phyloP scores from a whole-genome alignment of 257 asterid genomes.

The Ilex aquifolium region DNA sequence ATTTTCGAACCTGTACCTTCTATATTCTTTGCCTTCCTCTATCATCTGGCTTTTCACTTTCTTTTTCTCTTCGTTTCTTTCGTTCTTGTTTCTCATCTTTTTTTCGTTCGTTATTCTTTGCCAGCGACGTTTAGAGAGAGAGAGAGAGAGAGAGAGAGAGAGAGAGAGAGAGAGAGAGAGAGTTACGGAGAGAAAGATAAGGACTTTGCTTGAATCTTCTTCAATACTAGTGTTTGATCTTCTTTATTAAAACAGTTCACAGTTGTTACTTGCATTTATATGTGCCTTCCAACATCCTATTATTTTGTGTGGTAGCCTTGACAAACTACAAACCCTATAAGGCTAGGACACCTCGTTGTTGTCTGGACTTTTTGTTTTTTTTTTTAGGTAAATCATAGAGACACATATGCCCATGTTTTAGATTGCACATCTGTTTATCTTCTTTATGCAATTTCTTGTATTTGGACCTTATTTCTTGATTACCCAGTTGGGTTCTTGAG shows the following conservation, averaged over 20 bases:
- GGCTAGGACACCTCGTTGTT: no score
- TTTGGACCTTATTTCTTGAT: constrained; percentile 3
- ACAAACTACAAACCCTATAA: no score
- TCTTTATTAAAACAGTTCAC: no score
- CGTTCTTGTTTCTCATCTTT: neutral
- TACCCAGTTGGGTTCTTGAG: constrained; percentile 1
- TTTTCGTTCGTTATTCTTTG: constrained; percentile 6
- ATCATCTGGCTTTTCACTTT: neutral
- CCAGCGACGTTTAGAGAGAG: constrained; percentile 5
- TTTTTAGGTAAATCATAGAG: no score
- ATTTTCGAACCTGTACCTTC: constrained; percentile 16
- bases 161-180: neutral
- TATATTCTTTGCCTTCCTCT: neutral
- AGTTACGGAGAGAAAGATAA: neutral
- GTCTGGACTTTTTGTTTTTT: no score
- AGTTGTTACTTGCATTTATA: no score
- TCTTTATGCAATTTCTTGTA: neutral
- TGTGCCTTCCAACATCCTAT: no score
- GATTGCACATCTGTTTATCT: neutral
- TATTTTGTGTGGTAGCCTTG: no score
- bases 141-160: neutral
- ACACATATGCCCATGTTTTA: neutral
- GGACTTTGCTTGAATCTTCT: neutral
- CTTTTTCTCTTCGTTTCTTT: neutral
- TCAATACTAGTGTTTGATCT: neutral